A percentile compares a stretch with the other conserved stretches of the same genome.
phyloP scores from a whole-genome alignment of 345 rosid species.

The Angophora floribunda region DNA sequence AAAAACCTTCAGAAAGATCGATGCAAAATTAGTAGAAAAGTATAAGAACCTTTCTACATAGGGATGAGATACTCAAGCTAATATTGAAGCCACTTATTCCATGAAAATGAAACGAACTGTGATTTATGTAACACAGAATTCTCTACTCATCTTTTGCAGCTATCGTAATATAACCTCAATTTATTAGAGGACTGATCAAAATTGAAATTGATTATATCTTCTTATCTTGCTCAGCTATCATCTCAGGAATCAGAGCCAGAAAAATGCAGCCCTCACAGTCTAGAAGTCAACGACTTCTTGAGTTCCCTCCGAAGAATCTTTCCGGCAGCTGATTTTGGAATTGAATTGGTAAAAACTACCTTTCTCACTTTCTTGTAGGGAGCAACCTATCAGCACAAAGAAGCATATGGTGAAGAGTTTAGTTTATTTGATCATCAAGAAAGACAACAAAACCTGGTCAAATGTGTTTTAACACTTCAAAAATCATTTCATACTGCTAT shows the following conservation, averaged over 20 bases:
- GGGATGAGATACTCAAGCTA: background rate
- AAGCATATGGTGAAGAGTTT: background rate
- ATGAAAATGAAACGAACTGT: background rate
- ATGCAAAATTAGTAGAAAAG: background rate
- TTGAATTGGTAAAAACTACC: conserved; percentile 46
- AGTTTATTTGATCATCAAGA: background rate
- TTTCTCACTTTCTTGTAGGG: conserved; percentile 83
- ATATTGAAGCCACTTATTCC: background rate
- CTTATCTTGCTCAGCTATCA: background rate
- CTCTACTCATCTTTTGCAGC: background rate
- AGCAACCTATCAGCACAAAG: conserved; percentile 39
- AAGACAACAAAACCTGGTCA: background rate
- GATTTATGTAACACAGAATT: background rate
- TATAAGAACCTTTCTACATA: background rate
- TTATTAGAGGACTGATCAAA: background rate
- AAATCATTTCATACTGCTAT: background rate
- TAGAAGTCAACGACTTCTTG: conserved; percentile 23
- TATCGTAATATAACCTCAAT: background rate
- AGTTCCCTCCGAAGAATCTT: conserved; percentile 76
- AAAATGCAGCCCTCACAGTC: conserved; percentile 13
- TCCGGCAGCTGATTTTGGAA: conserved; percentile 78
- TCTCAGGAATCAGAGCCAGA: background rate
- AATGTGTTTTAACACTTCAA: background rate
- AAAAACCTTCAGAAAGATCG: background rate
- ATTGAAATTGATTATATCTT: background rate